Evolutionary conservation across 1,284 basidiomycete genomes (phyloP), one percentile per base, ranked within the genome.

Genomic region (Vanrija sp.): DNA sequence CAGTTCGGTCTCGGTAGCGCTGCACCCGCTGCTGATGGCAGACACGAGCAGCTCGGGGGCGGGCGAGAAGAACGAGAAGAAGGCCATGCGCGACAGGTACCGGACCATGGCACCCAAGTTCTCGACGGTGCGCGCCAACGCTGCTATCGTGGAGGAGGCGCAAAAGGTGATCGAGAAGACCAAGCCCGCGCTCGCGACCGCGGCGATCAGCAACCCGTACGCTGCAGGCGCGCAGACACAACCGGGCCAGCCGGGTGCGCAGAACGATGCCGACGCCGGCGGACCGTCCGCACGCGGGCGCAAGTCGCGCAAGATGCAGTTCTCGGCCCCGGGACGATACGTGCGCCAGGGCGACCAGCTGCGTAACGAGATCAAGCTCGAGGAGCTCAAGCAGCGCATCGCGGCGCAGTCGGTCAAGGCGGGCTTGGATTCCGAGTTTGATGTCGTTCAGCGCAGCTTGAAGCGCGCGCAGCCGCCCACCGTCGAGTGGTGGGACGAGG

Each of bases 31-130:
- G 23, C 76, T 94, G 23, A 81, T 93, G 59, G 88, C 89, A 54
- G 83, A 81, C 14, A 80, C 54, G 16, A 55, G 55, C 29, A 45
- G 21, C 18, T 52, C 28, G 10, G 49, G 49, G 29, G 39, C 46
- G 19, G 48, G 65, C 39, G 66, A 71, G 51, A 70, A 70, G 65
- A 72, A 74, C 53, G 74, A 71, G 53, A 72, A 74, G 63, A 64
- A 61, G 53, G 64, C 67, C 18, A 51, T 71, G 58, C 49, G 65
- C 51, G 64, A 75, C 63, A 56, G 87, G 57, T 95, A 94, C 78
- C 94, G 92, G 73, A 90, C 93, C 8, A 96, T 96, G 91, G 90
- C 92, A 62, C 93, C 93, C 52, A 97, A 96, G 75, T 97, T 96
- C 73, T 88, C 91, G 0, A 91, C 90, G 5, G 92, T 95, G 75